phyloP scores from a whole-genome alignment of 2,329 filamentous ascomycete genomes.

The Phyllosticta citribraziliensis region DNA sequence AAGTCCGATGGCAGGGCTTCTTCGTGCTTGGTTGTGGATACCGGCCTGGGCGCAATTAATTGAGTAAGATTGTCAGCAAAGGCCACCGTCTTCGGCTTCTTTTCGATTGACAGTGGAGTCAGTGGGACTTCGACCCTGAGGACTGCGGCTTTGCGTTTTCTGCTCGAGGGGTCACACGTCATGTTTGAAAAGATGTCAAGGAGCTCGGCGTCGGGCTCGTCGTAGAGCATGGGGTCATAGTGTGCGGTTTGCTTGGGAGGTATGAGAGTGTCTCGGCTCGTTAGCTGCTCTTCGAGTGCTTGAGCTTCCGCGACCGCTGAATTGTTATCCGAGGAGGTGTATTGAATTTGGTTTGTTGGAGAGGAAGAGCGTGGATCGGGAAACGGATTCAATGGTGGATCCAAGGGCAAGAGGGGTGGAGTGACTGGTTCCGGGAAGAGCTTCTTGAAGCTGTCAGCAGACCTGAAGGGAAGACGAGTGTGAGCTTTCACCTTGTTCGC shows the following conservation, averaged over 20 bases:
- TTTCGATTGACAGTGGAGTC: slow-evolving; percentile 30
- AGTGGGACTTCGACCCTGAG: slow-evolving; percentile 39
- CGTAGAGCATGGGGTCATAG: slow-evolving; percentile 24
- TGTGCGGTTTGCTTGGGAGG: slow-evolving; percentile 1
- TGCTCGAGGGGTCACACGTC: background rate
- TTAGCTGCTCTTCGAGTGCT: slow-evolving; percentile 24
- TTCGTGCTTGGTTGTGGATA: background rate
- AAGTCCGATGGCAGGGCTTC: slow-evolving; percentile 16
- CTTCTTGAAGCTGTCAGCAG: background rate
- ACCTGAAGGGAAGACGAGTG: background rate
- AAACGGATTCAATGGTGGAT: slow-evolving; percentile 30
- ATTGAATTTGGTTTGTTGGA: slow-evolving; percentile 25
- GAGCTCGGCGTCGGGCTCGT: slow-evolving; percentile 15
- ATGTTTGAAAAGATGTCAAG: background rate
- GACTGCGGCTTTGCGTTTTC: slow-evolving; percentile 26
- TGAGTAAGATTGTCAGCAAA: slow-evolving; percentile 29
- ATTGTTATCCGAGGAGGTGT: slow-evolving; percentile 27
- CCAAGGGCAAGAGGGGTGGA: slow-evolving; percentile 39
- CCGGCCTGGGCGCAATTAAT: slow-evolving; percentile 15
- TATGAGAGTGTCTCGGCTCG: slow-evolving; percentile 16
- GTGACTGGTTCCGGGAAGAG: slow-evolving; percentile 23
- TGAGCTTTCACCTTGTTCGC: background rate
- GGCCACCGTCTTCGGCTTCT: slow-evolving; percentile 31
- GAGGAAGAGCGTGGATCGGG: slow-evolving; percentile 23
- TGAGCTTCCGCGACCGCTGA: slow-evolving; percentile 24